Conservation (phyloP, 2,329 filamentous ascomycete species). For the Paraconiothyrium sp. region DNA sequence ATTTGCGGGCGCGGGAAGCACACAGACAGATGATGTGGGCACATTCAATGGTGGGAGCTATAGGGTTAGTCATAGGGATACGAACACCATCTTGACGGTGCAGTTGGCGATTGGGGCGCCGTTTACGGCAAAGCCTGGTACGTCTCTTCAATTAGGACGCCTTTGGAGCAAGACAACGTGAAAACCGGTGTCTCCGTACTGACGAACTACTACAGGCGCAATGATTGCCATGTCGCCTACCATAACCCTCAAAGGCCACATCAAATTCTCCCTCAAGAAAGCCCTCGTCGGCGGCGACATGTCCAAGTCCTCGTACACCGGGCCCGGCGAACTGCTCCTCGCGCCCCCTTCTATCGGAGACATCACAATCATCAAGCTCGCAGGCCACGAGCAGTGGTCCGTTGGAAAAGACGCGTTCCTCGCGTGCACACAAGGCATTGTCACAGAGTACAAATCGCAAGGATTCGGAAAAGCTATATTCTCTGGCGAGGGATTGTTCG, state of each 20-base stretch:
- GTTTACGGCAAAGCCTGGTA: slow-evolving; percentile 79
- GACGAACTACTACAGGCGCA: slow-evolving; percentile 62
- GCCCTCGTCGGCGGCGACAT: slow-evolving; percentile 85
- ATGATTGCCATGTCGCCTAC: slow-evolving; percentile 97
- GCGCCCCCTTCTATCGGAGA: slow-evolving; percentile 85
- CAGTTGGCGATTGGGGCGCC: slow-evolving; percentile 92
- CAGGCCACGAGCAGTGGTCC: slow-evolving; percentile 78
- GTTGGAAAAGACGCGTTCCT: slow-evolving; percentile 89
- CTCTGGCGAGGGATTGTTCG: slow-evolving; percentile 88
- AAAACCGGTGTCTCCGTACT: background rate
- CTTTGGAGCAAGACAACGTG: too few species aligned
- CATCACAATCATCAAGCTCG: slow-evolving; percentile 79
- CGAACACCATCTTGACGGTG: slow-evolving; percentile 87
- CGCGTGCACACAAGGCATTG: slow-evolving; percentile 83
- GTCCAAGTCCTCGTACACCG: slow-evolving; percentile 80
- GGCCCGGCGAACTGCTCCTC: slow-evolving; percentile 88
- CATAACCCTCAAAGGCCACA: slow-evolving; percentile 80
- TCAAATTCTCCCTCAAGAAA: slow-evolving; percentile 93
- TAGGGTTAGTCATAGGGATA: slow-evolving; percentile 89
- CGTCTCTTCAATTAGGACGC: background rate
- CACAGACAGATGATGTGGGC: slow-evolving; percentile 84
- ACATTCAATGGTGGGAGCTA: slow-evolving; percentile 97
- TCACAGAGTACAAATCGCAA: slow-evolving; percentile 89
- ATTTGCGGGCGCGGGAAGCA: slow-evolving; percentile 69
- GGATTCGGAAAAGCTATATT: slow-evolving; percentile 91